Base-by-base conservation (phyloP, 2,329 filamentous ascomycete genomes). In the Talaromyces sp. region DNA sequence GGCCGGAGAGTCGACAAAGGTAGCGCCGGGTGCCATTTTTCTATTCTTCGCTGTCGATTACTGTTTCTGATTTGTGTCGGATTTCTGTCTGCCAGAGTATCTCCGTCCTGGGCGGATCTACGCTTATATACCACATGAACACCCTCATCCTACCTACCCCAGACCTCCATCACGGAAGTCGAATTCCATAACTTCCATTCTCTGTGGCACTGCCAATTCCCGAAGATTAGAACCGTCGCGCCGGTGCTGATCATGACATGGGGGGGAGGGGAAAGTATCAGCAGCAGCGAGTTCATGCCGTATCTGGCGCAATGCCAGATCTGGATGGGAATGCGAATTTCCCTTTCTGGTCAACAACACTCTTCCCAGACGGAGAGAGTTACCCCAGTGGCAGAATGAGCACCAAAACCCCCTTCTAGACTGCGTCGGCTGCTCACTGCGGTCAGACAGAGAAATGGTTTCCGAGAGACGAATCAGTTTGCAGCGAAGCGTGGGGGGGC, bases 1-100 rank as follows among this genome's bases (percentile, higher is more conserved):
- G n/a, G n/a, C 12, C 28, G 76, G 63, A 70, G 68, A 56, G 65
- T 63, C 57, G 72, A 68, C 39, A 61, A 28, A 18, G 7, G 64
- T 64, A 14, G 69, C 67, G 28, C 65, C 65, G 50, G 73, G 64
- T 61, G 73, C 73, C 62, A 64, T 64, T 42, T 40, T 58, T 25
- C 8, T 21, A 21, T 33, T 23, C 18, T 33, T 33, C 40, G 6
- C 16, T 16, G n/a, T 37, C 3, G 31, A 8, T 21, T 23, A n/a
- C n/a, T 31, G 18, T 48, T 56, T 21, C 21, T 37, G 23, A 7
- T 48, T 40, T 16, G 33, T 12, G n/a, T 21, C 21, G 23, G 23
- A 7, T 48, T 40, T 16, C 23, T 12, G n/a, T 25, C 14, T 42
- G 16, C 1, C 3, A 37, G 5, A n/a, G 21, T 25, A 56, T 14